Percentiles rank a stretch among this genome's conserved stretches.
These are phyloP conservation scores for Ustilago trichophora DNA, from an alignment of 1,284 basidiomycete genomes.

Conservation along the genomic window DNA sequence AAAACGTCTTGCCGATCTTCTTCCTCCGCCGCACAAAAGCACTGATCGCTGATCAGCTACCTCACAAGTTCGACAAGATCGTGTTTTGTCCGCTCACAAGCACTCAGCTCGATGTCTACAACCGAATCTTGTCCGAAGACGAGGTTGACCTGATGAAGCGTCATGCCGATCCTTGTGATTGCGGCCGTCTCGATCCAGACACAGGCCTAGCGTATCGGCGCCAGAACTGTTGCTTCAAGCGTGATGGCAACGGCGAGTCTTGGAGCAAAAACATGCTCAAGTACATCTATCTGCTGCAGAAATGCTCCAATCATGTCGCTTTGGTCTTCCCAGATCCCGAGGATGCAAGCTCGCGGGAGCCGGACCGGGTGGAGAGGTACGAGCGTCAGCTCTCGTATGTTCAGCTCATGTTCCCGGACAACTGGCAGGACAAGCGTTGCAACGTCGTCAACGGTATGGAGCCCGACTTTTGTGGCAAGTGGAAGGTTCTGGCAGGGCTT, in stretches of 20 bases:
- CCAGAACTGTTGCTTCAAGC: slow-evolving; percentile 69
- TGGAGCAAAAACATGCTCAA: slow-evolving; percentile 69
- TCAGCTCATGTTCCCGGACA: slow-evolving; percentile 61
- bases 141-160: slow-evolving; percentile 75
- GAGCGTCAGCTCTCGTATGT: slow-evolving; percentile 55
- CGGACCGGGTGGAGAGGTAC: slow-evolving; percentile 48
- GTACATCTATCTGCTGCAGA: slow-evolving; percentile 80
- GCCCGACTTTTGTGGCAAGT: slow-evolving; percentile 79
- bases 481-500: slow-evolving; percentile 78
- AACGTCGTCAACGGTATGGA: slow-evolving; percentile 59
- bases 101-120: slow-evolving; percentile 77
- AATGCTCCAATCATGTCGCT: slow-evolving; percentile 83
- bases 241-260: slow-evolving; percentile 72
- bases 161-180: slow-evolving; percentile 77
- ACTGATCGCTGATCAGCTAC: slow-evolving; percentile 81
- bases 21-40: slow-evolving; percentile 83
- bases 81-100: slow-evolving; percentile 83
- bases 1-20: slow-evolving; percentile 76
- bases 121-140: slow-evolving; percentile 73
- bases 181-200: slow-evolving; percentile 70
- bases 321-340: slow-evolving; percentile 77
- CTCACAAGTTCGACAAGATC: slow-evolving; percentile 82
- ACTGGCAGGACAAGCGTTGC: slow-evolving; percentile 45
- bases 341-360: slow-evolving; percentile 22
- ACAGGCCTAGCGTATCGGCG: slow-evolving; percentile 44